These are phyloP conservation scores for Wickerhamiella parazyma DNA, from an alignment of 805 yeast genomes.

Conservation along the genomic window DNA sequence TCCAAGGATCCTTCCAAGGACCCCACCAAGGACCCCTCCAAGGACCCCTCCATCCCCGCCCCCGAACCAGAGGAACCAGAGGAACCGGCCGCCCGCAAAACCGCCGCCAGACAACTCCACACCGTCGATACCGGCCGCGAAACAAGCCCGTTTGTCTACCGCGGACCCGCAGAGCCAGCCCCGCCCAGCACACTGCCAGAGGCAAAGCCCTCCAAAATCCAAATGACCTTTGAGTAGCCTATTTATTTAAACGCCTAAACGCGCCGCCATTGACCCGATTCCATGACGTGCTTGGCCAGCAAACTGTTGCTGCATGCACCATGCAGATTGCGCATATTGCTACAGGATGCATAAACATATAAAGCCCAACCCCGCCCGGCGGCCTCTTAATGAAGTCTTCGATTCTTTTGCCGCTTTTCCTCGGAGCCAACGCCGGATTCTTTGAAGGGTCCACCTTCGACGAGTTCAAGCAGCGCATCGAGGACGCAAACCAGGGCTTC, in stretches of 20 bases:
- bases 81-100: slow-evolving; percentile 2
- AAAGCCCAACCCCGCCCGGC: not conserved
- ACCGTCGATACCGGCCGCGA: not conserved
- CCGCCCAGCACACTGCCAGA: too few species aligned
- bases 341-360: not conserved
- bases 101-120: not conserved
- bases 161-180: not conserved
- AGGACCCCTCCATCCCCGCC: not conserved
- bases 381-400: not conserved
- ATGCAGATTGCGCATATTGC: not conserved
- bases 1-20: not conserved
- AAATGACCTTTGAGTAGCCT: not conserved
- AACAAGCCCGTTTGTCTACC: not conserved
- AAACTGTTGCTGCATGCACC: not conserved
- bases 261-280: too few species aligned
- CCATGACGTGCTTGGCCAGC: not conserved
- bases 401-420: not conserved
- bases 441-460: slow-evolving; percentile 3
- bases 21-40: not conserved
- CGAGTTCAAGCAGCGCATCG: slow-evolving; percentile 21
- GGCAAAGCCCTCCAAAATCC: too few species aligned
- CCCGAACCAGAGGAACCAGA: not conserved
- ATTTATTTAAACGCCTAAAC: too few species aligned
- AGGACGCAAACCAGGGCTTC: slow-evolving; percentile 24
- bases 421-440: not conserved